These are phyloP conservation scores for Pythium oligandrum DNA, from an alignment of 352 stramenopile species.

Conservation along the genomic window DNA sequence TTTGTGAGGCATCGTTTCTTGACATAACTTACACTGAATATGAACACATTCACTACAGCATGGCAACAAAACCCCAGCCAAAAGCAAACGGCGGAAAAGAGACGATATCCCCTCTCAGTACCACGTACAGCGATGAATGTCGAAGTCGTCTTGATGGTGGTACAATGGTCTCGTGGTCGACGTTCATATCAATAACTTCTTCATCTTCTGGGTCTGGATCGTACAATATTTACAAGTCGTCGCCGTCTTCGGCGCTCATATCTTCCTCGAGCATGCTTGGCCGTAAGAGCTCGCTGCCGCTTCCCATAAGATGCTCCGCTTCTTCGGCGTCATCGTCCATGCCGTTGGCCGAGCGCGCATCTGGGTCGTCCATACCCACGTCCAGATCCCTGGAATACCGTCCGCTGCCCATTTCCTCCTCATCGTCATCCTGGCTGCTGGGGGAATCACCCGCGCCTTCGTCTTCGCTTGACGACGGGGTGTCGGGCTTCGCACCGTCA, in stretches of 20 bases:
- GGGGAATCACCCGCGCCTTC: conserved; percentile 25
- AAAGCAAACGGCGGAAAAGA: too few relatives aligned
- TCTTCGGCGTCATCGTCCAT: conserved; percentile 41
- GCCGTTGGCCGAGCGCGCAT: conserved; percentile 22
- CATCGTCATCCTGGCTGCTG: conserved; percentile 17
- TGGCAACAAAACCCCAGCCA: conserved; percentile 17
- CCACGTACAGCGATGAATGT: too few relatives aligned
- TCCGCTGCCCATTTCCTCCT: conserved; percentile 1
- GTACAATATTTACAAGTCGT: conserved; percentile 14
- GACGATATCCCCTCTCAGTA: too few relatives aligned
- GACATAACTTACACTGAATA: conserved; percentile 25
- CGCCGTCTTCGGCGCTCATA: conserved; percentile 21
- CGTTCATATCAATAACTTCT: conserved; percentile 1
- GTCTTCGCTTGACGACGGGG: conserved; percentile 48
- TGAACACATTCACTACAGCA: conserved; percentile 11
- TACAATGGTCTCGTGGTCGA: too few relatives aligned
- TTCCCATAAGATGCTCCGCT: conserved; percentile 72
- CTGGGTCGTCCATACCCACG: conserved; percentile 28
- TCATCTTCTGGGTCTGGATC: conserved; percentile 4
- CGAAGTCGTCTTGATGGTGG: too few relatives aligned
- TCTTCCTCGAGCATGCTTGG: conserved; percentile 56
- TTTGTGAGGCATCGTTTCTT: conserved; percentile 8
- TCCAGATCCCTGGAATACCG: conserved; percentile 7
- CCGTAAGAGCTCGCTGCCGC: conserved; percentile 63
- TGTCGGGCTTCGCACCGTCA: conserved; percentile 54